phyloP scores from a whole-genome alignment of 441 rosid species.

The Euphorbia celastroides region DNA sequence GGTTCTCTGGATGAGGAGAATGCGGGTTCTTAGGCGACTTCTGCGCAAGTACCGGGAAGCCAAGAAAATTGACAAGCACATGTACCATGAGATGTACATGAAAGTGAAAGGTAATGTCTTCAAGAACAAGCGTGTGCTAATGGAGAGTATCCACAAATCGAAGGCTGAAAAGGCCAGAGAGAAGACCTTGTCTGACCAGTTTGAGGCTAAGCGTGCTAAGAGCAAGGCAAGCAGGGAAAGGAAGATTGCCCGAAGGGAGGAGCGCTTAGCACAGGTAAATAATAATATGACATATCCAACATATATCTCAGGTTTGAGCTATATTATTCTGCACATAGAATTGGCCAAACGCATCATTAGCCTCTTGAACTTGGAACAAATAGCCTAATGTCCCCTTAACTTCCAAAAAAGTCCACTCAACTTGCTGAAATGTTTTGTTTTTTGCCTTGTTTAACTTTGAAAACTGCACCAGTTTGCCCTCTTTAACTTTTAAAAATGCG shows the following conservation, averaged over 20 bases:
- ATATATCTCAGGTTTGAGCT: background rate
- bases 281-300: background rate
- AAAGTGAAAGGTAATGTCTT: slow-evolving; percentile 81
- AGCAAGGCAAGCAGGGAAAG: slow-evolving; percentile 85
- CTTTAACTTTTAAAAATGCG: too few relatives aligned
- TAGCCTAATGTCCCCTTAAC: too few relatives aligned
- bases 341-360: too few relatives aligned
- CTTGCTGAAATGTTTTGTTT: too few relatives aligned
- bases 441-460: too few relatives aligned
- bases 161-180: slow-evolving; percentile 87
- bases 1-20: slow-evolving; percentile 76
- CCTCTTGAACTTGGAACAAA: too few relatives aligned
- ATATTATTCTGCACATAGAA: background rate
- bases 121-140: slow-evolving; percentile 79
- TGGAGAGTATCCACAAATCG: slow-evolving; percentile 82
- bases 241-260: slow-evolving; percentile 71
- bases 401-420: too few relatives aligned
- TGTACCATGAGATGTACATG: slow-evolving; percentile 92
- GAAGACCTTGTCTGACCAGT: slow-evolving; percentile 74
- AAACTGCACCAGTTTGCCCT: too few relatives aligned
- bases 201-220: slow-evolving; percentile 80
- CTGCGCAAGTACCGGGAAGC: slow-evolving; percentile 63
- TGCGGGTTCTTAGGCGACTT: slow-evolving; percentile 67
- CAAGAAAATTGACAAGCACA: slow-evolving; percentile 75
- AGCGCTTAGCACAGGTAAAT: slow-evolving; percentile 37